phyloP scores from a whole-genome alignment of 441 rosid genomes.

The Gossypium schwendimanii region DNA sequence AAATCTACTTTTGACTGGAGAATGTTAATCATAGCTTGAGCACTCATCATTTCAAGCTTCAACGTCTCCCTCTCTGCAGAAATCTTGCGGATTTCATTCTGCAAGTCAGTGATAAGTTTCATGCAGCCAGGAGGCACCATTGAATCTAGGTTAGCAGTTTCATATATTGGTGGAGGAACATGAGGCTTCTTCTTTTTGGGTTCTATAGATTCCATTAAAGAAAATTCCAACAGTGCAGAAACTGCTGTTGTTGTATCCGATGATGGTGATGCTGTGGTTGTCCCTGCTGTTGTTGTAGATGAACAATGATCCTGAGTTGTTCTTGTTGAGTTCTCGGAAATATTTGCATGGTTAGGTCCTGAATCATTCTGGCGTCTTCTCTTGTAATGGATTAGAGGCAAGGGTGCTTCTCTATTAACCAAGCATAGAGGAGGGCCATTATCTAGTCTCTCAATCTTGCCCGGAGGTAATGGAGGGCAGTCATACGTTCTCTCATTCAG shows the following conservation, averaged over 20 bases:
- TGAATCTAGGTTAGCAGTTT: constrained; percentile 29
- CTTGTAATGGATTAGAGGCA: constrained; percentile 66
- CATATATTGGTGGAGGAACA: constrained; percentile 23
- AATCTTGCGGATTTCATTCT: constrained; percentile 59
- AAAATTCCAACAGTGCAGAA: constrained; percentile 71
- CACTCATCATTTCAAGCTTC: constrained; percentile 79
- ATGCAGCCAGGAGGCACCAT: constrained; percentile 43
- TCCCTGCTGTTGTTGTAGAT: constrained; percentile 57
- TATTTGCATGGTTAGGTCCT: constrained; percentile 36
- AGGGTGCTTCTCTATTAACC: constrained; percentile 55
- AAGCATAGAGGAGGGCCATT: constrained; percentile 38
- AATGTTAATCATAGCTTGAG: constrained; percentile 69
- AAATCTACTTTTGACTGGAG: constrained; percentile 64
- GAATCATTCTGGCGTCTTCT: constrained; percentile 56
- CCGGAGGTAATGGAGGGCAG: constrained; percentile 27
- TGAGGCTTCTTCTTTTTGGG: constrained; percentile 29
- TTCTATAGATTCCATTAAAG: constrained; percentile 57
- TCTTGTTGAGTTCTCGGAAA: constrained; percentile 51
- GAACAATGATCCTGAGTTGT: constrained; percentile 58
- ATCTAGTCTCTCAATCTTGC: constrained; percentile 49
- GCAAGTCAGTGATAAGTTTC: constrained; percentile 51
- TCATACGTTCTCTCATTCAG: constrained; percentile 42
- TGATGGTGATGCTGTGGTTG: not conserved
- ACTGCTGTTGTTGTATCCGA: constrained; percentile 41
- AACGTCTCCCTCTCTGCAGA: constrained; percentile 64